Conservation (phyloP, 140 eudicot genomes). For the Senecio squalidus region DNA sequence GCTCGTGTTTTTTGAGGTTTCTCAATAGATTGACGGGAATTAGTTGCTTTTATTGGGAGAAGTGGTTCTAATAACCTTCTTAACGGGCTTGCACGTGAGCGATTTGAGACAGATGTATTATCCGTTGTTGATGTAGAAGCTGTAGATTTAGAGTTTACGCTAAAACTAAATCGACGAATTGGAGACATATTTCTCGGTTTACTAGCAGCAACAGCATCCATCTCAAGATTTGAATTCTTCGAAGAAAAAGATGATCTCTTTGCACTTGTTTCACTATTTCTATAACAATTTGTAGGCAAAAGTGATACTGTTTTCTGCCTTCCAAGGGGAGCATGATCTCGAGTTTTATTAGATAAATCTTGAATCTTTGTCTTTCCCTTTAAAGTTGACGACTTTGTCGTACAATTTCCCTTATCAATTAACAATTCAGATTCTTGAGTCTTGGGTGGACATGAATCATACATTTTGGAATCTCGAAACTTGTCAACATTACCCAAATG, state of each 20-base stretch:
- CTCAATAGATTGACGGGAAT: conserved; percentile 20
- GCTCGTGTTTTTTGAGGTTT: conserved; percentile 43
- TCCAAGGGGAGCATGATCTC: not conserved
- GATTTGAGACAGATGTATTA: conserved; percentile 27
- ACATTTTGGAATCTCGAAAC: conserved; percentile 19
- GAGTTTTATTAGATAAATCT: conserved; percentile 12
- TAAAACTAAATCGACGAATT: conserved; percentile 32
- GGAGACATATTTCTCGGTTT: conserved; percentile 40
- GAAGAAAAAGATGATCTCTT: conserved; percentile 6
- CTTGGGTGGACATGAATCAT: conserved; percentile 9
- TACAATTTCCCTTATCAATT: not conserved
- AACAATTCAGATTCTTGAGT: conserved; percentile 6
- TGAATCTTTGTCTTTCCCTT: conserved; percentile 53
- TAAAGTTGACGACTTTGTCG: conserved; percentile 11
- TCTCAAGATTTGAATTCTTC: conserved; percentile 12
- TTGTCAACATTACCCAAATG: conserved; percentile 20
- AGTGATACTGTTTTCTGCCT: conserved; percentile 7
- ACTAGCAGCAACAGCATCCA: conserved; percentile 5
- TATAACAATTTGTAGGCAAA: conserved; percentile 21
- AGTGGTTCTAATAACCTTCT: conserved; percentile 79
- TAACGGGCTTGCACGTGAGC: conserved; percentile 61
- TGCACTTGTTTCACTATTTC: conserved; percentile 6
- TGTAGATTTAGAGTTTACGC: conserved; percentile 18
- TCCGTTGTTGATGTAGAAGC: conserved; percentile 1
- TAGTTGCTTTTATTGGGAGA: conserved; percentile 43